Evolutionary conservation across 2,329 filamentous ascomycete genomes (phyloP).

Genomic region (Alternaria ethzedia): DNA sequence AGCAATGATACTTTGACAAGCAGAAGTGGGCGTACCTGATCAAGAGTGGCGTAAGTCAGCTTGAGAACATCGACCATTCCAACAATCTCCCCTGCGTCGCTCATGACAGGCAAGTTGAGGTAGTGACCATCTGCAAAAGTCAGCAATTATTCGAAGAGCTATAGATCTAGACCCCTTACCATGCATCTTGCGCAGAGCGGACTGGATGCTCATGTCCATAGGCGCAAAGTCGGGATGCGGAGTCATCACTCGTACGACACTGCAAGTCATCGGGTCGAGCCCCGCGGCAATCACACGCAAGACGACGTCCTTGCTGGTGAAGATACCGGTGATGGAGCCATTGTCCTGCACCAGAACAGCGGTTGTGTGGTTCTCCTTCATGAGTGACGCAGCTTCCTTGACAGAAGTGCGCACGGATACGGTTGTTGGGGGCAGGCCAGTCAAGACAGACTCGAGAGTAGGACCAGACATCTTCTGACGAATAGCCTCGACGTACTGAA

Average conservation of each 20-base stretch:
- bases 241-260: conserved; percentile 98
- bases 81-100: conserved; percentile 93
- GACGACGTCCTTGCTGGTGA: conserved; percentile 99
- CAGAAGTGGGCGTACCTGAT: conserved; percentile 70
- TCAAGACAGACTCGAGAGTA: conserved; percentile 91
- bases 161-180: conserved; percentile 62
- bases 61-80: conserved; percentile 99
- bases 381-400: conserved; percentile 90
- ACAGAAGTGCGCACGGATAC: conserved; percentile 96
- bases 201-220: conserved; percentile 98
- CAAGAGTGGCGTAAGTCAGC: conserved; percentile 94
- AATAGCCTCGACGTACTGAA: conserved; percentile 96
- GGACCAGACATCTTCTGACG: conserved; percentile 97
- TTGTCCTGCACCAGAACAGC: conserved; percentile 96
- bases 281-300: conserved; percentile 96
- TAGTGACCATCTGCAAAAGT: conserved; percentile 85
- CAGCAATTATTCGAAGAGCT: conserved; percentile 11
- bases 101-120: conserved; percentile 98
- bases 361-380: conserved; percentile 99
- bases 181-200: conserved; percentile 98
- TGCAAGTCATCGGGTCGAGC: conserved; percentile 91
- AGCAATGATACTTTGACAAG: conserved; percentile 4
- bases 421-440: conserved; percentile 88
- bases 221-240: conserved; percentile 98
- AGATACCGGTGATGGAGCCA: conserved; percentile 97